These are phyloP conservation scores for carrot (Daucus carota) DNA, from an alignment of 129 eudicot species.

Conservation along the genomic window DH1_v3.0 NC_030382.2:1232001-1232500, in stretches of 20 bases:
- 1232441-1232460: neutral
- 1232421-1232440: neutral
- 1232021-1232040: too few species aligned
- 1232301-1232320: too few species aligned
- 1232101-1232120: too few species aligned
- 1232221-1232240: neutral
- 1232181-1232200: neutral
- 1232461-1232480: too few species aligned
- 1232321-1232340: neutral
- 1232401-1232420: neutral
- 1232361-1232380: neutral
- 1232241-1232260: neutral
- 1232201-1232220: too few species aligned
- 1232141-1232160: slow-evolving; percentile 14
- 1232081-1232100: too few species aligned
- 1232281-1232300: neutral
- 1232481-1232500: too few species aligned
- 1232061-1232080: too few species aligned
- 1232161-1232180: neutral
- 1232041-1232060: too few species aligned
- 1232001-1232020: too few species aligned
- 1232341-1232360: neutral
- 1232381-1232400: neutral
- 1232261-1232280: neutral
- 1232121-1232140: too few species aligned